Conservation (phyloP, 768 basidiomycete species). For the Russula foetens region DNA sequence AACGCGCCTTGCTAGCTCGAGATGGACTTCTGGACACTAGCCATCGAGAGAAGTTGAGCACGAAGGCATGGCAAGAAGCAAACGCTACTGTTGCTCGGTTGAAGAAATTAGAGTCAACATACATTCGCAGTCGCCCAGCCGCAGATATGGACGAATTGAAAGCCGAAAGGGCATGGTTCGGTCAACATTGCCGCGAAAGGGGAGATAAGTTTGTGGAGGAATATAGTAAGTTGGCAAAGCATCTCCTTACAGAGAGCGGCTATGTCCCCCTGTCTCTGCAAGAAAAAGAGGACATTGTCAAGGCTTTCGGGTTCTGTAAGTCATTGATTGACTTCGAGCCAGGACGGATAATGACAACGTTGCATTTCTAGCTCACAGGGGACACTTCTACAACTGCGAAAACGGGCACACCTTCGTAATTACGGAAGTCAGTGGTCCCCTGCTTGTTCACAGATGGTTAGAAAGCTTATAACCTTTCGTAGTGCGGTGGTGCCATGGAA, state of each 20-base stretch:
- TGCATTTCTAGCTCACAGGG: conserved; percentile 26
- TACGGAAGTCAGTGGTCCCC: conserved; percentile 33
- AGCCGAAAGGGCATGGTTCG: conserved; percentile 24
- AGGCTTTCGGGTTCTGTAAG: no score
- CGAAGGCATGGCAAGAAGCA: background rate
- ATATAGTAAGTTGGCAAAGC: no score
- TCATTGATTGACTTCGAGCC: background rate
- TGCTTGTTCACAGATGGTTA: background rate
- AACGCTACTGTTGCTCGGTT: background rate
- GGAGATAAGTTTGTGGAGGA: no score
- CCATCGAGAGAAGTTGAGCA: background rate
- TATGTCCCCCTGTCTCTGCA: conserved; percentile 24
- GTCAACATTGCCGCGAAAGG: conserved; percentile 22
- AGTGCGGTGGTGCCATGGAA: conserved; percentile 58
- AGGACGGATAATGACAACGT: no score
- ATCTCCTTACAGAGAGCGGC: no score
- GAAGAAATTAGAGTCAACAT: conserved; percentile 3
- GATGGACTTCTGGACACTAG: background rate
- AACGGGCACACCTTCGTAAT: no score
- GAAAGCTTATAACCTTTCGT: background rate
- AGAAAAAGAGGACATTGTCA: conserved; percentile 24
- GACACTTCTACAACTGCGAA: conserved; percentile 30
- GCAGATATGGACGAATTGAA: conserved; percentile 12
- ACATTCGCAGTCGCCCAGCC: conserved; percentile 23
- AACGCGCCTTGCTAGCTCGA: background rate